A percentile compares a stretch with the other conserved stretches of the same genome.
phyloP scores from a whole-genome alignment of 768 basidiomycete species.

The Zangia roseola region DNA sequence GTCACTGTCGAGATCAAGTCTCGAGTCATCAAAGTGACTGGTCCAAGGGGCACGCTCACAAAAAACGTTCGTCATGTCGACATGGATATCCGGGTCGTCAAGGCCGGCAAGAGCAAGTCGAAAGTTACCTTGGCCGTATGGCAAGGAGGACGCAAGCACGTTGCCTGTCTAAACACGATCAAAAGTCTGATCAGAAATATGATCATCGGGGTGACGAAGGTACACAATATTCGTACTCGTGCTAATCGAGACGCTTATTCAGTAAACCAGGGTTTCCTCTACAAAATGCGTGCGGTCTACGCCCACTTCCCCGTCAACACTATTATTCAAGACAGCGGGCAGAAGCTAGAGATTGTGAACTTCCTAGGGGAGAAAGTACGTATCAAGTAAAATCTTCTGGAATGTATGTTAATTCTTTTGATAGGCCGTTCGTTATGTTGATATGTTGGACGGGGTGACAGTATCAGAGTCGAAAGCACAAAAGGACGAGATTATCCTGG shows the following conservation, averaged over 20 bases:
- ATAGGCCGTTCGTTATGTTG: conserved; percentile 87
- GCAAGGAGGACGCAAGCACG: conserved; percentile 98
- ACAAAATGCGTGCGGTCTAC: conserved; percentile 99
- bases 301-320: conserved; percentile 99
- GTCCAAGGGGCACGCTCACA: conserved; percentile 88
- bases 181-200: conserved; percentile 95
- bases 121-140: conserved; percentile 92
- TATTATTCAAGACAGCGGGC: conserved; percentile 80
- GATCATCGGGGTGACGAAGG: conserved; percentile 96
- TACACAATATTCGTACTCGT: conserved; percentile 23
- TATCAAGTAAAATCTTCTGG: neutral
- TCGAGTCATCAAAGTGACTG: conserved; percentile 86
- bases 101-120: conserved; percentile 60
- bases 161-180: conserved; percentile 96
- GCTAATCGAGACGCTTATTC: conserved; percentile 4
- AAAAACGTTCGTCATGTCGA: conserved; percentile 92
- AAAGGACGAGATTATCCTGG: conserved; percentile 92
- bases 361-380: conserved; percentile 91
- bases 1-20: conserved; percentile 88
- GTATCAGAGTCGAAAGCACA: conserved; percentile 85
- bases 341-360: conserved; percentile 85
- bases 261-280: conserved; percentile 84
- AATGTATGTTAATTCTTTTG: neutral
- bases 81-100: conserved; percentile 88
- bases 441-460: conserved; percentile 87